Evolutionary conservation across 257 asterid species (phyloP).

Genomic region (Plantago ovata): DNA sequence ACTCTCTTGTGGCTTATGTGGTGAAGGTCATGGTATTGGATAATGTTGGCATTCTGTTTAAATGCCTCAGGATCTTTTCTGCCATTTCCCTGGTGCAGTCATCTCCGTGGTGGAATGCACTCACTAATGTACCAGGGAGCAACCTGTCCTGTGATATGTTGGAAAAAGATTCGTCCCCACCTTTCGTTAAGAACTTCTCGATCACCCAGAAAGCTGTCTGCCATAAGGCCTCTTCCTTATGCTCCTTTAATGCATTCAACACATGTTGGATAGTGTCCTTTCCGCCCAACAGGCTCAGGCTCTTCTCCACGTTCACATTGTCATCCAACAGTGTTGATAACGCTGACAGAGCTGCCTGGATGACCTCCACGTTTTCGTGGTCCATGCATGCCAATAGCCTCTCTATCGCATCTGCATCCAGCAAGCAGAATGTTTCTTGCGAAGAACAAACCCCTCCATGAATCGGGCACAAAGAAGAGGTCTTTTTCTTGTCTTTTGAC

Average conservation of each 20-base stretch:
- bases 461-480: slow-evolving; percentile 48
- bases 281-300: slow-evolving; percentile 47
- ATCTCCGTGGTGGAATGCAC: slow-evolving; percentile 70
- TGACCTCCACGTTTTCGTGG: slow-evolving; percentile 64
- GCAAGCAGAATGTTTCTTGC: slow-evolving; percentile 63
- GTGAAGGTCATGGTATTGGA: slow-evolving; percentile 38
- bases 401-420: slow-evolving; percentile 66
- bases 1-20: slow-evolving; percentile 10
- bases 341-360: slow-evolving; percentile 69
- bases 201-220: slow-evolving; percentile 76
- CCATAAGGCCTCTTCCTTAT: slow-evolving; percentile 44
- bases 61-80: slow-evolving; percentile 61
- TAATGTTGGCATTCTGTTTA: slow-evolving; percentile 58
- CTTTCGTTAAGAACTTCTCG: slow-evolving; percentile 59
- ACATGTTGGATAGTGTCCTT: slow-evolving; percentile 44
- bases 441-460: slow-evolving; percentile 82
- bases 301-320: slow-evolving; percentile 53
- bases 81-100: slow-evolving; percentile 62
- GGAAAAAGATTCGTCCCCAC: slow-evolving; percentile 54
- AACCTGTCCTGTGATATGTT: slow-evolving; percentile 55
- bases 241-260: slow-evolving; percentile 62
- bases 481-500: slow-evolving; percentile 26
- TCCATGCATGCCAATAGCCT: slow-evolving; percentile 56
- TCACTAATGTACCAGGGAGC: slow-evolving; percentile 52
- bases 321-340: slow-evolving; percentile 69